A percentile compares a stretch with the other conserved stretches of the same genome.
Evolutionary conservation across 2,329 filamentous ascomycete genomes (phyloP).

Genomic region (Aphanocladium album): DNA sequence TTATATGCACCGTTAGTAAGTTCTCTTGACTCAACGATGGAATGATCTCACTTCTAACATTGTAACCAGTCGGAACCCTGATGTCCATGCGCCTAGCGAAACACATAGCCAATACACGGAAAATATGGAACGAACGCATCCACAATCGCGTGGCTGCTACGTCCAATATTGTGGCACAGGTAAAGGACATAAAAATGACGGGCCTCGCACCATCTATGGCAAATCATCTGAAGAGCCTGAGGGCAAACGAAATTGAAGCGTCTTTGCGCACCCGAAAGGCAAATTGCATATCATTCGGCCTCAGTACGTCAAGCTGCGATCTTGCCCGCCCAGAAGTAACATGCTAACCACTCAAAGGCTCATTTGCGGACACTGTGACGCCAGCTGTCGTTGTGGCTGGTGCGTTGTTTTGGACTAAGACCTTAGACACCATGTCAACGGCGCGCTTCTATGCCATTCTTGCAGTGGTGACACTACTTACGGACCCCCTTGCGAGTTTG

Average conservation of each 20-base stretch:
- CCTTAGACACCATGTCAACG: neutral
- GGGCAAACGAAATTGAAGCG: neutral
- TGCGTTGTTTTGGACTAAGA: slow-evolving; percentile 4
- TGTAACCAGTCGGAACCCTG: neutral
- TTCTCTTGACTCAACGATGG: neutral
- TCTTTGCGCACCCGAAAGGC: neutral
- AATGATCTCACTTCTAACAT: no score
- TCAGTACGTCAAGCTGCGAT: neutral
- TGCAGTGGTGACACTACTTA: neutral
- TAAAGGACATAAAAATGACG: slow-evolving; percentile 6
- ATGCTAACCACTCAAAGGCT: neutral
- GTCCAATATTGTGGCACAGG: slow-evolving; percentile 5
- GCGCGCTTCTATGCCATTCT: slow-evolving; percentile 1
- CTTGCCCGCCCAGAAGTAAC: neutral
- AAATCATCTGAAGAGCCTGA: neutral
- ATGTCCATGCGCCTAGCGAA: neutral
- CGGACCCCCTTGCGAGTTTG: neutral
- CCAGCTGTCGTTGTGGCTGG: slow-evolving; percentile 1
- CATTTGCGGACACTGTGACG: neutral
- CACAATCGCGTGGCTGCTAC: slow-evolving; percentile 1
- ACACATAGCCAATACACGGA: neutral
- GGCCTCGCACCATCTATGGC: neutral
- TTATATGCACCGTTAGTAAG: neutral
- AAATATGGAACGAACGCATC: slow-evolving; percentile 1
- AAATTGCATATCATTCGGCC: neutral